A percentile compares a stretch with the other conserved stretches of the same genome.
These are phyloP conservation scores for Metarhizium sp. DNA, from an alignment of 2,329 filamentous ascomycete genomes.

Conservation along the genomic window DNA sequence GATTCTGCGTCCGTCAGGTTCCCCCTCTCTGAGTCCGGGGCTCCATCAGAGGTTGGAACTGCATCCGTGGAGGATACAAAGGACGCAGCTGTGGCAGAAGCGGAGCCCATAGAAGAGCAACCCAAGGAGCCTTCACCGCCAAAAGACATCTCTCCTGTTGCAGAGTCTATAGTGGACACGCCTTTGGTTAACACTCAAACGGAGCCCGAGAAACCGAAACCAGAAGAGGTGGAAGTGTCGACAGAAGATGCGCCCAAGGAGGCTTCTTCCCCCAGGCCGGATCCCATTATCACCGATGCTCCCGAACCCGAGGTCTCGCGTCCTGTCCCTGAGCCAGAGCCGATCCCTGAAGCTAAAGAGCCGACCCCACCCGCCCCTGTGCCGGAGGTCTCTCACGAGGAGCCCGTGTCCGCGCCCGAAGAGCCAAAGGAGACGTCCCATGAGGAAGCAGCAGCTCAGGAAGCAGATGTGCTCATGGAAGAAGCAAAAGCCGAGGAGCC, in stretches of 20 bases:
- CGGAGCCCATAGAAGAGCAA: constrained; percentile 2
- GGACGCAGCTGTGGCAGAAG: constrained; percentile 5
- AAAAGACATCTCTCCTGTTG: constrained; percentile 13
- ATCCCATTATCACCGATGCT: background rate
- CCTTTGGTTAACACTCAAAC: background rate
- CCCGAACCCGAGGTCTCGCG: background rate
- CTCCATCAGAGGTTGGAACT: constrained; percentile 18
- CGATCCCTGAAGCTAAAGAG: background rate
- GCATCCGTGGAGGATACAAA: constrained; percentile 13
- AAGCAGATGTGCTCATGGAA: background rate
- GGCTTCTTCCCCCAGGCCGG: background rate
- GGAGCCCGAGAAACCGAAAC: background rate
- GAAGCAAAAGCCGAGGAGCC: background rate
- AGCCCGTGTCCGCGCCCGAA: background rate
- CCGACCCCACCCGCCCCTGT: background rate
- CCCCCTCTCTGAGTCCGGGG: constrained; percentile 19
- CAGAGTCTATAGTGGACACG: background rate
- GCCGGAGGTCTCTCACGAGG: background rate
- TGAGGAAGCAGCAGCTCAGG: background rate
- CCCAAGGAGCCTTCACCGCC: constrained; percentile 2
- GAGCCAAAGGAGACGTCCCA: background rate
- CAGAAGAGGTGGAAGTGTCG: background rate
- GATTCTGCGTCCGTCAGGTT: constrained; percentile 26
- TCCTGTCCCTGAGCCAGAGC: background rate
- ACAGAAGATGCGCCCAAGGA: background rate